phyloP scores from a whole-genome alignment of 495 filamentous ascomycete species.

The Hypoxylon trugodes region DNA sequence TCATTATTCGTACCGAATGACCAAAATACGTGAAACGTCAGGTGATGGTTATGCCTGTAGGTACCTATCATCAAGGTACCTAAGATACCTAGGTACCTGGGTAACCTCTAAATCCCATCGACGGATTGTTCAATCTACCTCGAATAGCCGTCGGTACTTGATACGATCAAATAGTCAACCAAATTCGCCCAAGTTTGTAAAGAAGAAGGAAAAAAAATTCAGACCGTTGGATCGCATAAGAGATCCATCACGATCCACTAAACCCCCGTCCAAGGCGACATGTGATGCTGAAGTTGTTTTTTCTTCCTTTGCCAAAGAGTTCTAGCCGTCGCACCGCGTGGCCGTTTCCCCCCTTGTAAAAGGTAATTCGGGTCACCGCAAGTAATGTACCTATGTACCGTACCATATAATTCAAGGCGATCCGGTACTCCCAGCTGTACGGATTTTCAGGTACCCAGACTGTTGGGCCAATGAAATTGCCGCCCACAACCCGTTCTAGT shows the following conservation, averaged over 20 bases:
- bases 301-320: constrained; percentile 34
- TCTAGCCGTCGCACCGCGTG: constrained; percentile 26
- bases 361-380: constrained; percentile 33
- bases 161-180: constrained; percentile 27
- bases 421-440: constrained; percentile 22
- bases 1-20: background rate
- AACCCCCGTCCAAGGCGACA: constrained; percentile 34
- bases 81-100: constrained; percentile 1
- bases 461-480: constrained; percentile 38
- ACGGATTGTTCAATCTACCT: constrained; percentile 9
- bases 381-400: constrained; percentile 31
- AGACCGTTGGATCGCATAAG: constrained; percentile 36
- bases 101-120: background rate
- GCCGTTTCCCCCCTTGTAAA: background rate
- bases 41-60: constrained; percentile 4
- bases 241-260: constrained; percentile 41
- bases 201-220: constrained; percentile 19
- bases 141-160: constrained; percentile 40
- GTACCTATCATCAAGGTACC: too few relatives aligned
- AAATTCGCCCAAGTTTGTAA: constrained; percentile 23
- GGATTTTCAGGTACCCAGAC: constrained; percentile 48
- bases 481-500: constrained; percentile 38
- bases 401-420: constrained; percentile 10
- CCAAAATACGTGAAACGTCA: background rate
- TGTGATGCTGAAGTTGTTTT: constrained; percentile 34